phyloP scores from a whole-genome alignment of 225 moss, liverwort and hornwort species.

The Lunularia cruciata region DNA sequence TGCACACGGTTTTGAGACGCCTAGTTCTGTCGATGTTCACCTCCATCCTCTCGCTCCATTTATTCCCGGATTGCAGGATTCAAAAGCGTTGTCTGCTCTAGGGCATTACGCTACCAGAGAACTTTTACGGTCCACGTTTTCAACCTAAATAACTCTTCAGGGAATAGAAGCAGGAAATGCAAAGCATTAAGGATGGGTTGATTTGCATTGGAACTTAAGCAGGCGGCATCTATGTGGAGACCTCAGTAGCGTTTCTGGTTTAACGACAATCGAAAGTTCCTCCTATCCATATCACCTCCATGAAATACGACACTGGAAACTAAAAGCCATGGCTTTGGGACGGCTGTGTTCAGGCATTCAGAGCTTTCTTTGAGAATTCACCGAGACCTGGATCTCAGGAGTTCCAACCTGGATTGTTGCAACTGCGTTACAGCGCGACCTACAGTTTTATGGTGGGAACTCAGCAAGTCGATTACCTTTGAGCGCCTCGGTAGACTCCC shows the following conservation, averaged over 20 bases:
- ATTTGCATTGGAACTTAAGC: neutral
- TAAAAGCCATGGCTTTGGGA: neutral
- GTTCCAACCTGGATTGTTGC: neutral
- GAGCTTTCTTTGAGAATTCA: neutral
- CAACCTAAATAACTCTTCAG: neutral
- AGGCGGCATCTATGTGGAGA: neutral
- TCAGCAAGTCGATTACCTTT: no score
- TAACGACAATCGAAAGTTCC: neutral
- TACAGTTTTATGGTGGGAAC: no score
- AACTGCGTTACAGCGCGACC: neutral
- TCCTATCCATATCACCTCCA: no score
- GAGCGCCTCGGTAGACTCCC: no score
- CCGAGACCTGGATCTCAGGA: slow-evolving; percentile 6
- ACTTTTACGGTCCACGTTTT: neutral
- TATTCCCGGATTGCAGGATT: neutral
- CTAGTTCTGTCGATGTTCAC: neutral
- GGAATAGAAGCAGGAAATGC: neutral
- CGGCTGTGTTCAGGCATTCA: neutral
- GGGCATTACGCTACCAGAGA: neutral
- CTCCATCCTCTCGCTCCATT: neutral
- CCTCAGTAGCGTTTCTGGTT: neutral
- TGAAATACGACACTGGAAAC: neutral
- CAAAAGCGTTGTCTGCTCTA: neutral
- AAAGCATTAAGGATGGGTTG: neutral
- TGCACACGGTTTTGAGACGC: neutral